Evolutionary conservation across 192 early-diverging fungal species (phyloP).

Genomic region (Backusella tarrabulga): DNA sequence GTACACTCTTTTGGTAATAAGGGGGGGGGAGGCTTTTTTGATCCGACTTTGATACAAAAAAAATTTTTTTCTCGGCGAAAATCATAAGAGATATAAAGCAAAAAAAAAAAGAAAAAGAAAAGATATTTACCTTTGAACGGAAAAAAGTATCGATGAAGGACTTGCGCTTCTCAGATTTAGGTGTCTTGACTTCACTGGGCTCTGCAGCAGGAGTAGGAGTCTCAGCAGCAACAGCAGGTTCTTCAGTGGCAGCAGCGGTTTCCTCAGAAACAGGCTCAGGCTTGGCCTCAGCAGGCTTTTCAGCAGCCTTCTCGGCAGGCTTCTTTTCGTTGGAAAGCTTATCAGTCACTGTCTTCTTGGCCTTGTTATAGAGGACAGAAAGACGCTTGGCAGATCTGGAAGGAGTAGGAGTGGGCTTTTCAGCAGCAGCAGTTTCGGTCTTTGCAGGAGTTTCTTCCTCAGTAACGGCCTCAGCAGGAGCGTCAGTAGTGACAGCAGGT

Average conservation of each 20-base stretch:
- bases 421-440: background rate
- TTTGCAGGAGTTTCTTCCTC: conserved; percentile 1
- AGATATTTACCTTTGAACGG: conserved; percentile 22
- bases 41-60: background rate
- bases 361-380: conserved; percentile 23
- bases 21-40: background rate
- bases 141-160: conserved; percentile 22
- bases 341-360: conserved; percentile 16
- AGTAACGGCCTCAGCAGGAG: background rate
- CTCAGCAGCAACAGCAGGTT: conserved; percentile 1
- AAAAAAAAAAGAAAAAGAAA: background rate
- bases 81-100: background rate
- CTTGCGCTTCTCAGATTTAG: conserved; percentile 21
- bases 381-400: conserved; percentile 22
- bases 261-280: background rate
- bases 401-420: background rate
- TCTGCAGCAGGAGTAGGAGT: background rate
- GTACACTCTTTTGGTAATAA: conserved; percentile 3
- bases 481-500: background rate
- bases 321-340: conserved; percentile 15
- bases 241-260: background rate
- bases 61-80: background rate
- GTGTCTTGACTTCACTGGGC: background rate
- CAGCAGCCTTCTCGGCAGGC: background rate
- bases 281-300: background rate